A percentile compares a stretch with the other conserved stretches of the same genome.
These are phyloP conservation scores for Zygoascus hellenicus DNA, from an alignment of 1,139 yeast species.

Conservation along the genomic window DNA sequence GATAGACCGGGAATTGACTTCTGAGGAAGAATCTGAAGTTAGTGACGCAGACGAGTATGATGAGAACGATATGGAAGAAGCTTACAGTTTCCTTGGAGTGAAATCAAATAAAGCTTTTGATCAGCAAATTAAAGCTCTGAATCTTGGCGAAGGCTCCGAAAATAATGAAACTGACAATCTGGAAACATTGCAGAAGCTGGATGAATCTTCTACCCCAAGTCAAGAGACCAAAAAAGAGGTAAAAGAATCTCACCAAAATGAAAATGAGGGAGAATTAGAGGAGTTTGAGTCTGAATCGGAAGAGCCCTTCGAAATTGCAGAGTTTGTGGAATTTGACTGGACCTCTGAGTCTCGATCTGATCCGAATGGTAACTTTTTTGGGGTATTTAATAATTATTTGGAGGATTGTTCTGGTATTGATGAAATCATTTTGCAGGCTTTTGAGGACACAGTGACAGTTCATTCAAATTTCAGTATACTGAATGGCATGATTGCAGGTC, in stretches of 20 bases:
- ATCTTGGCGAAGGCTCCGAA: neutral
- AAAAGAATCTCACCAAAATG: too few relatives aligned
- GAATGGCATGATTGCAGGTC: conserved; percentile 1
- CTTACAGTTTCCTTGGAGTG: neutral
- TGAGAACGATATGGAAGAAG: conserved; percentile 1
- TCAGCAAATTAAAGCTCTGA: neutral
- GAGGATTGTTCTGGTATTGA: neutral
- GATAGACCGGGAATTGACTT: too few relatives aligned
- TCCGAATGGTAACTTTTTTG: too few relatives aligned
- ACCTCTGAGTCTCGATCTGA: too few relatives aligned
- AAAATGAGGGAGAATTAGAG: too few relatives aligned
- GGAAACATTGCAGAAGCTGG: neutral
- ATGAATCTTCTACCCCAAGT: too few relatives aligned
- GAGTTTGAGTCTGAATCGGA: too few relatives aligned
- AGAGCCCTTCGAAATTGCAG: too few relatives aligned
- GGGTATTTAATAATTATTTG: too few relatives aligned
- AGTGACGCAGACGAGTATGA: conserved; percentile 1
- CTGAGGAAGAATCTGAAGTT: neutral
- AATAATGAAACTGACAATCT: neutral
- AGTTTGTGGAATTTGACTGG: too few relatives aligned
- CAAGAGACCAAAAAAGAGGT: too few relatives aligned
- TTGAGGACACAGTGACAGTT: neutral
- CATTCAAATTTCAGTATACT: conserved; percentile 3
- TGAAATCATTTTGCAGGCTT: conserved; percentile 1
- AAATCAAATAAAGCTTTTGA: neutral